phyloP scores from a whole-genome alignment of 2,329 filamentous ascomycete genomes.

The Coniochaeta pulveracea region DNA sequence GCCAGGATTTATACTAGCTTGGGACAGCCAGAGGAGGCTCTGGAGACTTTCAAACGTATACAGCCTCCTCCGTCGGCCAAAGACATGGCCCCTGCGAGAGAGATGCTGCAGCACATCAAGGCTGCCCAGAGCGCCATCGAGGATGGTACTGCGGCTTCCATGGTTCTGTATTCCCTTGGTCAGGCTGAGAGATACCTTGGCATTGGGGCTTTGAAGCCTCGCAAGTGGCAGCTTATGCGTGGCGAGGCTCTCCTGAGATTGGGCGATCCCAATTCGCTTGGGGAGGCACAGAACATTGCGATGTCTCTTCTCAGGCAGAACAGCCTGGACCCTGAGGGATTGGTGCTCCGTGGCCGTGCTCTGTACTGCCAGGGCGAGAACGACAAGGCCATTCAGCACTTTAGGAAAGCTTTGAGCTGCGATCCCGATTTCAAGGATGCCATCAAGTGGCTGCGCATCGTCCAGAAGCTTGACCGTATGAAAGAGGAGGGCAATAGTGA shows the following conservation, averaged over 20 bases:
- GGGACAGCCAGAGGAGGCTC: constrained; percentile 76
- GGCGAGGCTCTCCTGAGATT: constrained; percentile 90
- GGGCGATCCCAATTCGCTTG: constrained; percentile 77
- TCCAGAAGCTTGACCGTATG: constrained; percentile 84
- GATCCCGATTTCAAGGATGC: constrained; percentile 88
- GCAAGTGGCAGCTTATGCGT: constrained; percentile 89
- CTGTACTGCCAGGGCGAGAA: constrained; percentile 90
- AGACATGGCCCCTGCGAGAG: constrained; percentile 71
- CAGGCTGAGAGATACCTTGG: constrained; percentile 78
- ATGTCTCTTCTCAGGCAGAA: constrained; percentile 80
- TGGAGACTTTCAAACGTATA: constrained; percentile 72
- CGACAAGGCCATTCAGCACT: constrained; percentile 85
- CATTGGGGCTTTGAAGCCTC: constrained; percentile 62
- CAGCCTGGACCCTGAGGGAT: constrained; percentile 83
- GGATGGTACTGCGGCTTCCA: constrained; percentile 70
- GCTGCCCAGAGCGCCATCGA: constrained; percentile 69
- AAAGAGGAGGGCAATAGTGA: constrained; percentile 88
- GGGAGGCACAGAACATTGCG: constrained; percentile 85
- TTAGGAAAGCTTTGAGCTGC: constrained; percentile 78
- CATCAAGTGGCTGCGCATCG: constrained; percentile 76
- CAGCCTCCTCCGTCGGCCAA: constrained; percentile 71
- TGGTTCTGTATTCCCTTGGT: constrained; percentile 86
- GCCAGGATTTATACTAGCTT: constrained; percentile 84
- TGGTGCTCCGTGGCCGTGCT: constrained; percentile 78
- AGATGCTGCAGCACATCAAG: constrained; percentile 73